Conservation (phyloP, 495 filamentous ascomycete genomes). For the Parathielavia appendiculata region DNA sequence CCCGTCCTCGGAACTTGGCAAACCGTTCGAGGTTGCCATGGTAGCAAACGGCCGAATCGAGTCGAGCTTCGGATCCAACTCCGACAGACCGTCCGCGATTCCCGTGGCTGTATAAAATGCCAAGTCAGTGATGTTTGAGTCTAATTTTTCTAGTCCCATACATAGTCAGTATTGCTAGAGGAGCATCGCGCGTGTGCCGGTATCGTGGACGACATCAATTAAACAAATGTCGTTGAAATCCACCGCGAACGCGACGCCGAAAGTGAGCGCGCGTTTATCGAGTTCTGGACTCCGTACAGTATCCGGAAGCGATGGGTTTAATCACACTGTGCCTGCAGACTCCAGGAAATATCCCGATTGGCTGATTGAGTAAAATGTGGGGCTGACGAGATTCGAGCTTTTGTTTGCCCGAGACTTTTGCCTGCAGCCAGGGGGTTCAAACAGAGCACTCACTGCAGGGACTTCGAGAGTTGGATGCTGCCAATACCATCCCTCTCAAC, state of each 20-base stretch:
- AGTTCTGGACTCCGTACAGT: background rate
- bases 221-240: constrained; percentile 8
- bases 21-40: constrained; percentile 16
- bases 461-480: no score
- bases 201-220: constrained; percentile 1
- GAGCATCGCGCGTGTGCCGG: background rate
- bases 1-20: constrained; percentile 24
- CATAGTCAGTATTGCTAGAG: background rate
- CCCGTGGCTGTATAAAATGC: background rate
- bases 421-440: background rate
- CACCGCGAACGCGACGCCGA: constrained; percentile 2
- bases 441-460: no score
- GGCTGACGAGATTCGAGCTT: background rate
- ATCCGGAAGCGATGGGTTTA: background rate
- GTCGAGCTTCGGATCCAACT: background rate
- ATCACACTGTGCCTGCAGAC: background rate
- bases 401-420: background rate
- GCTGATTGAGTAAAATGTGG: background rate
- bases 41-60: background rate
- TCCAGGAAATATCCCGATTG: background rate
- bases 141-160: background rate
- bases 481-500: no score
- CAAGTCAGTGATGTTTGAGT: background rate
- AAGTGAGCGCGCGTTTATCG: constrained; percentile 6
- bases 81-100: background rate